phyloP scores from a whole-genome alignment of 2,329 filamentous ascomycete genomes.

The Dothistroma pini region DNA sequence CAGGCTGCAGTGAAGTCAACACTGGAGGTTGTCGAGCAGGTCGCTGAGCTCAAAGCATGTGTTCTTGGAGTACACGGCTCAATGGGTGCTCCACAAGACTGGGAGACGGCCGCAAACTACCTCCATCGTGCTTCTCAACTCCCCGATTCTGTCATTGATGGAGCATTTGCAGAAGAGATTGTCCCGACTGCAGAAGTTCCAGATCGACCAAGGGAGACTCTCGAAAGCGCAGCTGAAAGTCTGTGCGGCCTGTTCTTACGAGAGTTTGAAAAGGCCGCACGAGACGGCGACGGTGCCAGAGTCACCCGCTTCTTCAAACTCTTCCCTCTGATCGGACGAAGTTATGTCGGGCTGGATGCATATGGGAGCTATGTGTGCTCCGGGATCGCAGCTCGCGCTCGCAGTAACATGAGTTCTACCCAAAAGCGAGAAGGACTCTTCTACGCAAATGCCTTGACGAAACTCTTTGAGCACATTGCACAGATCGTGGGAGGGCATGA shows the following conservation, averaged over 20 bases:
- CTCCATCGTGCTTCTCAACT: constrained; percentile 78
- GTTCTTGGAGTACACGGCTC: constrained; percentile 90
- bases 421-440: constrained; percentile 76
- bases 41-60: constrained; percentile 94
- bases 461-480: constrained; percentile 94
- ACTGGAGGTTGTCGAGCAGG: constrained; percentile 87
- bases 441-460: constrained; percentile 85
- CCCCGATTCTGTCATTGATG: constrained; percentile 73
- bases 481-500: constrained; percentile 94
- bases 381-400: constrained; percentile 80
- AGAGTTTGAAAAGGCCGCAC: constrained; percentile 90
- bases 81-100: constrained; percentile 97
- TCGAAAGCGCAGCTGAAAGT: constrained; percentile 83
- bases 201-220: constrained; percentile 80
- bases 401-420: constrained; percentile 68
- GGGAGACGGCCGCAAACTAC: constrained; percentile 93
- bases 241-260: constrained; percentile 85
- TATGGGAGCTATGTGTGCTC: constrained; percentile 96
- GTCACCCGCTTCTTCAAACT: constrained; percentile 98
- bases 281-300: constrained; percentile 79
- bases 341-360: constrained; percentile 85
- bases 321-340: constrained; percentile 86
- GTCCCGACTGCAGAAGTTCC: constrained; percentile 96
- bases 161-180: constrained; percentile 84
- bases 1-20: constrained; percentile 90